These are phyloP conservation scores for Lepiota venenata DNA, from an alignment of 768 basidiomycete species.

Conservation along the genomic window DNA sequence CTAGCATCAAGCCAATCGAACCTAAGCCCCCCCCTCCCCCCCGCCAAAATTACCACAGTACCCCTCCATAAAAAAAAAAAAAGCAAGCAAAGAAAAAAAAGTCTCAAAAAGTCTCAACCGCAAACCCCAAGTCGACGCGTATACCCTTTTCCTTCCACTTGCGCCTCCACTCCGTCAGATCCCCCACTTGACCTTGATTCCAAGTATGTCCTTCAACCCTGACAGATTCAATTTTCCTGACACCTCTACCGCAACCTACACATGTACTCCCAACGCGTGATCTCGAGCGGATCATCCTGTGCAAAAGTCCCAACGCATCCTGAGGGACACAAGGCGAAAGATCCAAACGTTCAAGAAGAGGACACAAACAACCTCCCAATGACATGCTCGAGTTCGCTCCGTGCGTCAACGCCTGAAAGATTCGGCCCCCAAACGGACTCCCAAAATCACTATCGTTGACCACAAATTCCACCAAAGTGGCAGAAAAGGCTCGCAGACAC, in stretches of 20 bases:
- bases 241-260: background rate
- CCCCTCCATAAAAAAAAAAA: too few relatives aligned
- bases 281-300: constrained; percentile 1
- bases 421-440: background rate
- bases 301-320: background rate
- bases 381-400: background rate
- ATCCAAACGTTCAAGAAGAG: background rate
- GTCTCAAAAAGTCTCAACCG: too few relatives aligned
- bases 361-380: background rate
- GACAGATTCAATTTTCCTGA: constrained; percentile 1
- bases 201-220: background rate
- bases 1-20: too few relatives aligned
- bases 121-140: background rate
- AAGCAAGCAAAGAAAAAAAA: too few relatives aligned
- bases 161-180: background rate
- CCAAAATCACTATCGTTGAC: background rate
- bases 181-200: background rate
- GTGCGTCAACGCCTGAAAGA: background rate
- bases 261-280: background rate
- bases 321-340: background rate
- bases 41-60: too few relatives aligned
- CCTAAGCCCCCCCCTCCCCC: too few relatives aligned
- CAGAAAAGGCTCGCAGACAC: background rate
- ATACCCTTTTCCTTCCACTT: constrained; percentile 1
- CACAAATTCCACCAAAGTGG: background rate